Conservation (phyloP, 768 basidiomycete species). For the Kwoniella europaea region DNA sequence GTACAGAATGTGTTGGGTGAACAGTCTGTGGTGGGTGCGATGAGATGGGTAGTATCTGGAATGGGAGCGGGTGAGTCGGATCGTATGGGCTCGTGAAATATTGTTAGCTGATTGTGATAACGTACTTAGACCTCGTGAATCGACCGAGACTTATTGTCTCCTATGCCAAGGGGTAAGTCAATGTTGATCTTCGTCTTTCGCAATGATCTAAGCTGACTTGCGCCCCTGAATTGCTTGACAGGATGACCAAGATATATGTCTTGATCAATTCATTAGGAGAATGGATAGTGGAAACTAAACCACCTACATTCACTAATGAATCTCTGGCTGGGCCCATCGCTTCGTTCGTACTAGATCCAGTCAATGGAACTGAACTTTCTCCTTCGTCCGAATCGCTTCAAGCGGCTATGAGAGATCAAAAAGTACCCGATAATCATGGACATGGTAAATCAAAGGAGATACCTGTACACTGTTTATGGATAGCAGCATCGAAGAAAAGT, state of each 20-base stretch:
- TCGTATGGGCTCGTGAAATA: too few species aligned
- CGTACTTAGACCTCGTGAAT: conserved; percentile 62
- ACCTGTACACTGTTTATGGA: conserved; percentile 60
- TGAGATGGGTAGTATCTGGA: conserved; percentile 72
- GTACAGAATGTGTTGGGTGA: conserved; percentile 59
- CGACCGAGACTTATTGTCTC: conserved; percentile 68
- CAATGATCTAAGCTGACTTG: background rate
- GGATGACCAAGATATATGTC: conserved; percentile 67
- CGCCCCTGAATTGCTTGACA: conserved; percentile 58
- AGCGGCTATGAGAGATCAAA: conserved; percentile 62
- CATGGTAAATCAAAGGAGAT: conserved; percentile 45
- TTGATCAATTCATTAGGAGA: conserved; percentile 62
- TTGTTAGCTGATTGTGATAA: too few species aligned
- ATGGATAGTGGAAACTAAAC: conserved; percentile 59
- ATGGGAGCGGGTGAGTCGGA: conserved; percentile 63
- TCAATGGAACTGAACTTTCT: conserved; percentile 61
- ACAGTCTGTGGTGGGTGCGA: conserved; percentile 60
- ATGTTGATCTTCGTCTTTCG: background rate
- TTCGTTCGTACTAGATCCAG: conserved; percentile 59
- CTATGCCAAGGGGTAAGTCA: conserved; percentile 57
- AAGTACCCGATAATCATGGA: conserved; percentile 45
- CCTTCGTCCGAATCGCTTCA: conserved; percentile 54
- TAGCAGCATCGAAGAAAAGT: conserved; percentile 67
- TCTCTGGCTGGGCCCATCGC: conserved; percentile 55
- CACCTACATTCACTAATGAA: conserved; percentile 58